A percentile compares a stretch with the other conserved stretches of the same genome.
phyloP scores from a whole-genome alignment of 352 stramenopile genomes.

The Phytophthora palmivora region DNA sequence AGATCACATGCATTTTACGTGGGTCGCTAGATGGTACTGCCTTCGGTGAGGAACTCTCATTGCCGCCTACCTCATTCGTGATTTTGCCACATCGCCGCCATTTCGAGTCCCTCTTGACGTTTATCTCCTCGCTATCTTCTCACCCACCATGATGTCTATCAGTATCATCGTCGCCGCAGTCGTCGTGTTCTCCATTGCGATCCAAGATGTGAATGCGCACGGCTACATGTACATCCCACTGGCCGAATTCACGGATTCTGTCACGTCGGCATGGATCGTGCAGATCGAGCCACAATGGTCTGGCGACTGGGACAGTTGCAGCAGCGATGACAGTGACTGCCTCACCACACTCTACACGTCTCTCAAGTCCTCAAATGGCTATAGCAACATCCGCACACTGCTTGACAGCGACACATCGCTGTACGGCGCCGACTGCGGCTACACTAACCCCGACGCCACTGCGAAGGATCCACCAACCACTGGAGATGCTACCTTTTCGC shows the following conservation, averaged over 20 bases:
- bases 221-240: constrained; percentile 48
- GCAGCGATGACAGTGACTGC: constrained; percentile 22
- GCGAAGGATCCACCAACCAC: constrained; percentile 38
- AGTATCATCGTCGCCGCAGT: constrained; percentile 13
- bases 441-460: constrained; percentile 34
- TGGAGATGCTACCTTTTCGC: constrained; percentile 40
- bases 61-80: constrained; percentile 22
- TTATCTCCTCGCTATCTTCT: constrained; percentile 1
- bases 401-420: constrained; percentile 36
- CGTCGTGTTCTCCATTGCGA: constrained; percentile 4
- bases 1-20: constrained; percentile 31
- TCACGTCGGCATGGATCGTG: constrained; percentile 40
- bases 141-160: constrained; percentile 28
- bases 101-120: constrained; percentile 14
- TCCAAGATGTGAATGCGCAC: constrained; percentile 28
- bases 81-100: constrained; percentile 27
- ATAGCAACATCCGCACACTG: constrained; percentile 38
- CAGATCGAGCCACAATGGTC: constrained; percentile 40
- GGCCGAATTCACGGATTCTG: constrained; percentile 33
- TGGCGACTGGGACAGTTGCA: constrained; percentile 39
- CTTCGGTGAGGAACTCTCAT: constrained; percentile 1
- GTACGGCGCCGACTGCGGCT: constrained; percentile 41
- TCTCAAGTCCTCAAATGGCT: constrained; percentile 35
- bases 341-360: constrained; percentile 35
- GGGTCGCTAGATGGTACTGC: neutral